These are phyloP conservation scores for Fusarium anguioides DNA, from an alignment of 2,329 filamentous ascomycete species.

Conservation along the genomic window DNA sequence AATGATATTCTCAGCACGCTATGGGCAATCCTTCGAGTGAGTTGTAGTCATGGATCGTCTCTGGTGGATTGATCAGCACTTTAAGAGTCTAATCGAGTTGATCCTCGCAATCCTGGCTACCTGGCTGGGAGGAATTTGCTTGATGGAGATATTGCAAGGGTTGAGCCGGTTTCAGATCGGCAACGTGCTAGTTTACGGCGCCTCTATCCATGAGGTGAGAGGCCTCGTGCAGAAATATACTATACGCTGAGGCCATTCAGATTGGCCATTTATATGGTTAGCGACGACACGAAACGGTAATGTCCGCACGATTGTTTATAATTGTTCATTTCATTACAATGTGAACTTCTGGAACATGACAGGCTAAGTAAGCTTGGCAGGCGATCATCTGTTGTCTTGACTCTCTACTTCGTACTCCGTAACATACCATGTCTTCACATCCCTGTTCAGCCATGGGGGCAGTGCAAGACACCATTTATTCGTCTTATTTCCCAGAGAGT, in stretches of 20 bases:
- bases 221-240: background rate
- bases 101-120: slow-evolving; percentile 6
- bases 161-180: slow-evolving; percentile 32
- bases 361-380: background rate
- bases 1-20: background rate
- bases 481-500: slow-evolving; percentile 24
- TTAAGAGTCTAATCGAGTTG: background rate
- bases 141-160: slow-evolving; percentile 26
- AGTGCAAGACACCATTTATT: slow-evolving; percentile 26
- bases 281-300: no score
- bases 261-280: background rate
- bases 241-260: background rate
- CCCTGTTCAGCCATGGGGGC: slow-evolving; percentile 32
- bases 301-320: background rate
- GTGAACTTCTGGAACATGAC: background rate
- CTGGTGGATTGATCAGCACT: background rate
- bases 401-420: background rate
- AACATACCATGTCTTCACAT: background rate
- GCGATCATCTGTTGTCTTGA: background rate
- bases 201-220: background rate
- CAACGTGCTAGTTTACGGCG: slow-evolving; percentile 1
- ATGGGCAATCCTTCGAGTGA: background rate
- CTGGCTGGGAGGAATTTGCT: slow-evolving; percentile 3
- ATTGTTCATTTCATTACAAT: background rate
- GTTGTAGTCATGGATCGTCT: background rate